Evolutionary conservation across 208 protist species (phyloP), one percentile per base, ranked within the genome.

Genomic region (Wallacemonas collosoma): DNA sequence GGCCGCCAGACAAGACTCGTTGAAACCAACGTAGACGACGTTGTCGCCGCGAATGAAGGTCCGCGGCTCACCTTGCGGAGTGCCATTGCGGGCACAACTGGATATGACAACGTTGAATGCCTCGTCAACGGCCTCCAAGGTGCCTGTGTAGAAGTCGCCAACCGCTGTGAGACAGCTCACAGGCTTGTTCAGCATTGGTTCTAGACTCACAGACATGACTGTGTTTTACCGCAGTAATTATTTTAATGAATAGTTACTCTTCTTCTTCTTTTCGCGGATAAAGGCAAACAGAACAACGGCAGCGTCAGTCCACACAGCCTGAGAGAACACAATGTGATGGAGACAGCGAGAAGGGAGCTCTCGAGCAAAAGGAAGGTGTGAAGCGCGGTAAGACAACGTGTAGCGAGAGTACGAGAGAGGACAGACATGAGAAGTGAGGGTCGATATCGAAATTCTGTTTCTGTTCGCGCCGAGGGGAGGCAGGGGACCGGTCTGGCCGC

Each of bases 1-100:
- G 15, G 54, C 15, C 17, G 54, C 56, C 35, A 62, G 5, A 40
- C 56, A 62, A 1, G 60, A 65, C 39, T 65, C 40, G 38, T 73
- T 58, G 64, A 93, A 95, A 9, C 79, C 83, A 64, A 95, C 79
- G 76, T 88, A 93, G 54, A 95, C 53, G 11, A 95, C 86, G 39
- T 83, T 79, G 67, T 95, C 90, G 38, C 90, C 90, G 2, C 90
- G 80, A n/a, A 95, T 74, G 68, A 95, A 91, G 2, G 81, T 76
- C 1, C 69, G 71, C 1, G 71, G 38, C 53, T 87, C 79, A 3
- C 41, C 47, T 50, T 71, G 41, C 17, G 66, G 26, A 48, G 60
- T 15, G 40, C 55, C 65, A 55, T 56, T 68, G 45, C 55, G 47
- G 7, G 36, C 41, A 45, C 72, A 77, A 17, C 71, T 72, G 12